Conservation (phyloP, 805 yeast genomes). For the Kuraishia ogatae region DNA sequence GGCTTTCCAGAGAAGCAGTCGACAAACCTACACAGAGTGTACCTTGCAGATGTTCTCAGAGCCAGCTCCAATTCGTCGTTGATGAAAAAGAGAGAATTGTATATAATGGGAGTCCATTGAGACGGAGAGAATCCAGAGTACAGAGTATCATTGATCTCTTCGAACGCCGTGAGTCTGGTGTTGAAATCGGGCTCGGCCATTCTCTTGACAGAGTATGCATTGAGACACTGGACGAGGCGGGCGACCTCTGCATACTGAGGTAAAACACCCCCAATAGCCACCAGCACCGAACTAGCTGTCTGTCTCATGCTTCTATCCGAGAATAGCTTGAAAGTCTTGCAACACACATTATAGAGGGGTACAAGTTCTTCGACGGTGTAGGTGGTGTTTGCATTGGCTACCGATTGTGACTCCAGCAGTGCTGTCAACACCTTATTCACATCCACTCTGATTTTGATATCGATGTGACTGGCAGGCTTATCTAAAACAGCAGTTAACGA, state of each 20-base stretch:
- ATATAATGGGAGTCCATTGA: slow-evolving; percentile 78
- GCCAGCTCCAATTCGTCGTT: slow-evolving; percentile 76
- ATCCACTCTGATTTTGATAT: slow-evolving; percentile 42
- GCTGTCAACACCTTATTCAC: slow-evolving; percentile 49
- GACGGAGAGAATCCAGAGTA: slow-evolving; percentile 33
- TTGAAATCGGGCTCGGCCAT: slow-evolving; percentile 76
- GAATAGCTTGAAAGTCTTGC: slow-evolving; percentile 51
- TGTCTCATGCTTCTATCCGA: slow-evolving; percentile 55
- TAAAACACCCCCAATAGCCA: slow-evolving; percentile 47
- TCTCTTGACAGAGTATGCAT: slow-evolving; percentile 54
- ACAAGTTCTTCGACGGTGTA: not conserved
- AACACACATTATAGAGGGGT: slow-evolving; percentile 32
- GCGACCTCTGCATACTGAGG: slow-evolving; percentile 36
- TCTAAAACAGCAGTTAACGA: slow-evolving; percentile 56
- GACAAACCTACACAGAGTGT: slow-evolving; percentile 51
- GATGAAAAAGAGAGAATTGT: slow-evolving; percentile 60
- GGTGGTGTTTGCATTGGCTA: slow-evolving; percentile 10
- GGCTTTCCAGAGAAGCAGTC: slow-evolving; percentile 38
- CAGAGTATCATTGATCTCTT: slow-evolving; percentile 46
- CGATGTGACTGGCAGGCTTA: slow-evolving; percentile 44
- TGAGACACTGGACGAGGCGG: slow-evolving; percentile 50
- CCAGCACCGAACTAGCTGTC: slow-evolving; percentile 51
- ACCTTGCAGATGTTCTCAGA: slow-evolving; percentile 68
- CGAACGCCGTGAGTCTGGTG: slow-evolving; percentile 60
- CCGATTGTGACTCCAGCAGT: slow-evolving; percentile 32